These are phyloP conservation scores for Cyamopsis tetragonoloba DNA, from an alignment of 306 rosid species.

Conservation along the genomic window DNA sequence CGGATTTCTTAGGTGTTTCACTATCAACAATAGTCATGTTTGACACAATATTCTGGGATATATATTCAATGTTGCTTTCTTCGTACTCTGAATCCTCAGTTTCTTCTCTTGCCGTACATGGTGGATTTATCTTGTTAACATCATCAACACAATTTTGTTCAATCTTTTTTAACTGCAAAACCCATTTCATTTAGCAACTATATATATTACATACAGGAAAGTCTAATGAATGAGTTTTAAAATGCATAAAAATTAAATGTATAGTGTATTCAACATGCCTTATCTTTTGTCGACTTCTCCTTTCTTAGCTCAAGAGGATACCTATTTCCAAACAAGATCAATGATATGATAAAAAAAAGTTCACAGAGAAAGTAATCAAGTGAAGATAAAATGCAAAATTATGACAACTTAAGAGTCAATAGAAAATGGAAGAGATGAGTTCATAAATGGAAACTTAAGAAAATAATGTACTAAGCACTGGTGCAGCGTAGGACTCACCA, in stretches of 20 bases:
- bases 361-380: constrained; percentile 2
- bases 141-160: constrained; percentile 43
- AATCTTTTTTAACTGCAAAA: constrained; percentile 58
- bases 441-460: neutral
- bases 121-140: constrained; percentile 37
- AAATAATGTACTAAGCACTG: constrained; percentile 1
- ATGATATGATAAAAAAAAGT: no score
- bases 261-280: constrained; percentile 42
- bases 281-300: constrained; percentile 80
- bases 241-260: constrained; percentile 1
- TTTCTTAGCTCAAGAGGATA: constrained; percentile 95
- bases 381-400: neutral
- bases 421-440: constrained; percentile 13
- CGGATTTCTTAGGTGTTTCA: constrained; percentile 39
- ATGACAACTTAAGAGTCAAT: neutral
- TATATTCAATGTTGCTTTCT: constrained; percentile 50
- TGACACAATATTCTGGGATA: constrained; percentile 57
- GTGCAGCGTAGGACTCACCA: constrained; percentile 51
- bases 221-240: constrained; percentile 11
- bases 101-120: constrained; percentile 40
- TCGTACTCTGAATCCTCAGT: constrained; percentile 49
- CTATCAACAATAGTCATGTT: constrained; percentile 46
- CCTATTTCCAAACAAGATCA: constrained; percentile 50
- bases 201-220: constrained; percentile 16
- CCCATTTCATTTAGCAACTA: constrained; percentile 17